Evolutionary conservation across 345 rosid genomes (phyloP), one percentile per base, ranked within the genome.

Genomic region (Psidium friedrichsthalianum): DNA sequence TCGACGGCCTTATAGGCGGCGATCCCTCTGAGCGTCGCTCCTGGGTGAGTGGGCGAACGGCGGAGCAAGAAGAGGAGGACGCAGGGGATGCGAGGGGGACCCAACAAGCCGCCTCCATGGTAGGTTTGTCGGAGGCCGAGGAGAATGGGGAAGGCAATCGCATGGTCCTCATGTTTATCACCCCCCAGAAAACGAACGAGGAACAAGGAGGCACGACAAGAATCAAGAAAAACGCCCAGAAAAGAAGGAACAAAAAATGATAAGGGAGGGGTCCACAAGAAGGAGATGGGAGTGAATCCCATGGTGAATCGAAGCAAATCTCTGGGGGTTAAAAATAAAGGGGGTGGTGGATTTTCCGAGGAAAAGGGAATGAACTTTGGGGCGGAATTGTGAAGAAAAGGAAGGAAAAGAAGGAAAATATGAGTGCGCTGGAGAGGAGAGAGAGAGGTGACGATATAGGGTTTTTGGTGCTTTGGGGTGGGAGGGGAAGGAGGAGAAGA

Each of bases 1-100:
- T 96, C 98, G 8, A 96, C 99, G 49, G 99, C 99, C 84, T 95
- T 95, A 92, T 94, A 94, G 51, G 99, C 98, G 20, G 98, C 96
- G 78, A 93, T 92, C 57, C 91, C 91, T 86, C 94, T 96, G 61
- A 96, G 96, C n/a, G 49, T 94, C 95, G 89, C n/a, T 96, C 98
- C 83, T 94, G 98, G 85, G 96, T 90, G 59, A 93, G 88, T 15
- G 87, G 55, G 40, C 88, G 1, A 90, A 89, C 3, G 92, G 86
- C n/a, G 87, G 52, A 24, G 22, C 11, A 84, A 21, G 85, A 74
- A 8, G 87, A 53, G 74, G 86, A 3, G 6, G 44, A 0, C 24
- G 78, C 24, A 32, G 78, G 78, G 44, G 78, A 69, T 16, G 36
- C n/a, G 29, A 0, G 82, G 84, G 16, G 83, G 47, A 29, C 52